Base-by-base conservation (phyloP, 495 filamentous ascomycete species). In the Antarctomyces pellizariae region DNA sequence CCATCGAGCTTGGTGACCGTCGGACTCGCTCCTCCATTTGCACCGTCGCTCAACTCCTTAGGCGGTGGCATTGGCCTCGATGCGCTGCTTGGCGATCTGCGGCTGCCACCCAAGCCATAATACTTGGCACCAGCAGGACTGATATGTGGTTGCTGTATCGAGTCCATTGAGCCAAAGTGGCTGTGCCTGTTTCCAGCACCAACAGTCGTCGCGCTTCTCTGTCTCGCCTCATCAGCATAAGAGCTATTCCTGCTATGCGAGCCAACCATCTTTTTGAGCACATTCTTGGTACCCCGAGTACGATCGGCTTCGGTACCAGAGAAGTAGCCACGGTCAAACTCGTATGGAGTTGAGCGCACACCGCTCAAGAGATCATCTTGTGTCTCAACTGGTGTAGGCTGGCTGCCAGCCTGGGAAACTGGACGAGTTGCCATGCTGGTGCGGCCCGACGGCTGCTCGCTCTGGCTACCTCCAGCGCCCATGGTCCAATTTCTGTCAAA, bases 401-500 rank as follows among this genome's bases (percentile, higher is more conserved):
- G 50, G 21, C 52, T 43, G 5, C 54, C 57, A 7, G 54, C 44
- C 2, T 59, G 58, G 4, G 62, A 64, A 4, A 50, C 22, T 22
- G 54, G 54, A 4, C 49, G 47, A 10, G 20, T 28, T 28, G 38
- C 22, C 44, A 43, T 16, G 35, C 28, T 22, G 42, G 43, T 10
- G 38, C 28, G 13, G 43, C 36, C 17, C 26, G 11, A 6, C 15
- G 26, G 2, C 26, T n/a, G 10, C 4, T 29, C n/a, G n/a, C n/a
- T n/a, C n/a, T n/a, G n/a, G n/a, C n/a, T n/a, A n/a, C n/a, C 24
- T 14, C 53, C 57, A 34, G 49, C 48, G 13, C 72, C 68, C 48
- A 84, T 68, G 12, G 76, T 80, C 86, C 89, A 99, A 30, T 71
- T 71, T 13, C 70, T 59, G 46, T 95, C 89, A 38, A 95, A 78